A percentile compares a stretch with the other conserved stretches of the same genome.
Evolutionary conservation across 2,329 filamentous ascomycete species (phyloP).

Genomic region (Fusarium sp.): DNA sequence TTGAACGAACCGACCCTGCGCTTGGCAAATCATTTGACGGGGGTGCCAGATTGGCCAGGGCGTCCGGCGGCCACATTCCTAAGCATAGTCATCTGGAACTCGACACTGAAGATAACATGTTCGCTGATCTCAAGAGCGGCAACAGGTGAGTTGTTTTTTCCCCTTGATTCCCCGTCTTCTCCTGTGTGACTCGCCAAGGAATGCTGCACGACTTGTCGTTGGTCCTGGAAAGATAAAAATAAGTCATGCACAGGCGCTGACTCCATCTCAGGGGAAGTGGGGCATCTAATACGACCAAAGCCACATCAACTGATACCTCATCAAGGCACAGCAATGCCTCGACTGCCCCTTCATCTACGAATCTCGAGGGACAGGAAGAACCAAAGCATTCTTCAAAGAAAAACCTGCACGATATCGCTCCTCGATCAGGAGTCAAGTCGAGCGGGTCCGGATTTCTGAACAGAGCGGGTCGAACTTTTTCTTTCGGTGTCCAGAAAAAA

Average conservation of each 20-base stretch:
- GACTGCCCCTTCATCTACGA: constrained; percentile 71
- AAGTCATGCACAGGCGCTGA: constrained; percentile 53
- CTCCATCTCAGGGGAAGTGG: constrained; percentile 67
- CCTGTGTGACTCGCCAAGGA: constrained; percentile 41
- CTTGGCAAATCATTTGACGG: constrained; percentile 65
- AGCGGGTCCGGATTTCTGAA: constrained; percentile 66
- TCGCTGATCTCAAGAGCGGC: constrained; percentile 66
- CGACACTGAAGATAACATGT: constrained; percentile 70
- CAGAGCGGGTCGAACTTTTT: constrained; percentile 70
- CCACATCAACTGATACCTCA: constrained; percentile 70
- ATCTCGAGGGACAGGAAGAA: constrained; percentile 51
- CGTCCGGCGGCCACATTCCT: constrained; percentile 54
- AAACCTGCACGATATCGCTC: constrained; percentile 53
- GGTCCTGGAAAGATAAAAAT: constrained; percentile 45
- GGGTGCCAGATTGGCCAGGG: constrained; percentile 59
- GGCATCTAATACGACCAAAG: constrained; percentile 72
- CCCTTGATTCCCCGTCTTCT: constrained; percentile 18
- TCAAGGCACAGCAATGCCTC: constrained; percentile 73
- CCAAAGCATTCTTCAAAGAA: constrained; percentile 55
- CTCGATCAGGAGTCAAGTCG: constrained; percentile 62
- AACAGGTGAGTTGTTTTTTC: constrained; percentile 64
- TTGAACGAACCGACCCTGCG: constrained; percentile 65
- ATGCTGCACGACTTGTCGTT: constrained; percentile 36
- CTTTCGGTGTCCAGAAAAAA: constrained; percentile 70
- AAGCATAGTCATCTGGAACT: constrained; percentile 56